Base-by-base conservation (phyloP, 1,139 yeast species). In the Debaryomyces udenii region DNA sequence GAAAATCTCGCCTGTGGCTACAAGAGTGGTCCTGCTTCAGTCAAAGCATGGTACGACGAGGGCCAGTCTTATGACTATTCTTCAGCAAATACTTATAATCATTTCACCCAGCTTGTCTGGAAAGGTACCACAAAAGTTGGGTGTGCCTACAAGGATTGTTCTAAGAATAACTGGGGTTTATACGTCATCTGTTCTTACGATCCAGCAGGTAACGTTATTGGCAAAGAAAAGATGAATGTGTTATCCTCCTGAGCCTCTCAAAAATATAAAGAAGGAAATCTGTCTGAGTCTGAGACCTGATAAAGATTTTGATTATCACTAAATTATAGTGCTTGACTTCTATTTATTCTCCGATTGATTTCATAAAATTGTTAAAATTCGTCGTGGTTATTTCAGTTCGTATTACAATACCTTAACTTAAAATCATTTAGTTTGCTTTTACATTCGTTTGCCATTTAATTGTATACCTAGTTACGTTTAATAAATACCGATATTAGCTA, bases 101-200 rank as follows among this genome's bases (percentile, higher is more conserved):
- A 88, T 66, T 88, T 88, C 73, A 87, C 96, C 32, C 96, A 87
- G 66, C 77, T 88, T 48, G 82, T 88, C 40, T 88, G 96, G 96
- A 82, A 81, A 62, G 62, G 67, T 18, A 70, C 90, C 40, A 73
- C 82, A 35, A 66, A 78, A 57, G 62, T 88, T 16, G 96, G 96
- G 26, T 88, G 96, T 68, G 93, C 70, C 16, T 53, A 53, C 48
- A 62, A 66, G 45, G 65, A 68, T 41, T 77, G 81, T 51, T 69
- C 73, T 14, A 54, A 58, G n/a, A 57, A 62, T 42, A 56, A 55
- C 46, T 70, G 68, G 62, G 76, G 76, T 4, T 61, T 62, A 46
- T 75, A 76, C 53, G 62, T 75, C 11, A 68, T 76, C 35, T 78
- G 83, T 48, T 67, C 68, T 32, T 78, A 77, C 51, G 59, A 62